Base-by-base conservation (phyloP, 345 rosid species). In the Eucalyptus regnans region DNA sequence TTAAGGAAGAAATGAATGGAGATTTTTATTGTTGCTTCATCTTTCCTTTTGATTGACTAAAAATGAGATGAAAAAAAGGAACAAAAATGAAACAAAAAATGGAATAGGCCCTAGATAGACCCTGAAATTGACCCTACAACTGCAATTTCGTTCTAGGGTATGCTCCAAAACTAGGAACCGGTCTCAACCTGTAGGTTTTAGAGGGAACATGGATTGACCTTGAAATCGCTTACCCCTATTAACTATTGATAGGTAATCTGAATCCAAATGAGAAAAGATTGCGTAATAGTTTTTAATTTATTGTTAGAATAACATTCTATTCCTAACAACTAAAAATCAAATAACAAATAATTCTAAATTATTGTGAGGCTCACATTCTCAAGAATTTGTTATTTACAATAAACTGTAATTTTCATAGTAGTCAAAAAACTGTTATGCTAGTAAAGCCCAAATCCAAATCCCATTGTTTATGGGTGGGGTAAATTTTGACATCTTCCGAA, bases 291-390 rank as follows among this genome's bases (percentile, higher is more conserved):
- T 18, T 52, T 18, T 18, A 3, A 52, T 52, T 52, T 20, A 52
- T 0, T 52, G 1, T 52, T 52, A 52, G 4, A 52, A 52, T 52
- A 52, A 20, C 1, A 20, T 4, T 52, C 10, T 52, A 20, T 52
- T 52, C 9, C 10, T 52, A 52, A 52, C 5, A 52, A 52, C 9
- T 18, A 18, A 52, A 52, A 52, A 8, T 8, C 25, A 18, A 52
- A 52, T 52, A 52, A 52, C 58, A 52, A 52, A 18, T 52, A 52
- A 52, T 52, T 52, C 10, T 20, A 52, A 52, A 52, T 52, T 52
- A 52, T 52, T 52, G 25, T 20, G 25, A 20, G 10, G 2, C 25
- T 52, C 25, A 7, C 0, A 1, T 1, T 52, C 20, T 18, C 22
- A 52, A 52, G 25, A 52, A 18, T 18, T 52, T 52, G 10, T 52